Base-by-base conservation (phyloP, 306 rosid species). In the Spatholobus suberectus region DNA sequence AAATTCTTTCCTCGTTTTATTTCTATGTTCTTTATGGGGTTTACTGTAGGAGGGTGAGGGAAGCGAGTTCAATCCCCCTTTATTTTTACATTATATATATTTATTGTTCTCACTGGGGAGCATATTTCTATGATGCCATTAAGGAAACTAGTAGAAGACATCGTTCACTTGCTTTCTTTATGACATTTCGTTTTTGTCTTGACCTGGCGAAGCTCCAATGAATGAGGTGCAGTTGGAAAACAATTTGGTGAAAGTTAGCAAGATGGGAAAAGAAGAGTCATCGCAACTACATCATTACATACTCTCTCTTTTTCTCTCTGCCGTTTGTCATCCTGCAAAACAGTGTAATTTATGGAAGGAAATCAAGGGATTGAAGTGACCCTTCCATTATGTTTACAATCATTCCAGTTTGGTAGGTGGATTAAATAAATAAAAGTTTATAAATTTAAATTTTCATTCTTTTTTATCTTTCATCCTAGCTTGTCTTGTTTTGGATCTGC, bases 151-250 rank as follows among this genome's bases (percentile, higher is more conserved):
- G 85, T 69, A 73, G 32, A 75, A 37, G 62, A 34, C 75, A 32
- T 49, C 57, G 63, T 66, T 73, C 76, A 69, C 66, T 78, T 81
- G 81, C 76, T 70, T 81, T 81, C 84, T 55, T 75, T 32, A 40
- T 77, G 82, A 47, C 71, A 80, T 71, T 74, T 77, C 29, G 38
- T 2, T 86, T 89, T 84, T 86, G 85, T 79, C 88, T 76, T 87
- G 55, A 79, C 82, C 73, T 49, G 46, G 44, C 6, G 24, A 79
- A 82, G 55, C 51, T 66, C 84, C 87, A 86, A 75, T 84, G 52
- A 78, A 54, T 78, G 67, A n/a, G 38, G 77, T 55, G 82, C 70
- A 80, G 79, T 51, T 83, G 75, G 78, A 81, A 66, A 6, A 55
- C 68, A 63, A 55, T 65, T 81, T 61, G 55, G 59, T 59, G 73